Base-by-base conservation (phyloP, 2,329 filamentous ascomycete genomes). In the Periconia macrospinosa region DNA sequence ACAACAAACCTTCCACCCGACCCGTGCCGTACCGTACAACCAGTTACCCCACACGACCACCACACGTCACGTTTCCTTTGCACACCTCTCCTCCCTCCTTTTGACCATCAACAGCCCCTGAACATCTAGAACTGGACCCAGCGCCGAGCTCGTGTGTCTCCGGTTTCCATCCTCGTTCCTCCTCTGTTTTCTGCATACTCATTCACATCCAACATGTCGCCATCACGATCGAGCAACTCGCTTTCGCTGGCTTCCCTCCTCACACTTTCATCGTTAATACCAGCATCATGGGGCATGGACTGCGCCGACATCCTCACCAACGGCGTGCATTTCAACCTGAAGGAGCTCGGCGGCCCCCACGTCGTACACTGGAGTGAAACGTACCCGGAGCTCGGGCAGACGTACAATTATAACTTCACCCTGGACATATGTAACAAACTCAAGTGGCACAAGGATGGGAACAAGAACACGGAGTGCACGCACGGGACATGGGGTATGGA, bases 341-440 rank as follows among this genome's bases (percentile, higher is more conserved):
- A 78, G 23, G 73, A 79, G 58, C 81, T 92, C 8, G 79, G 76
- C 6, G 90, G 89, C 1, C 86, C 88, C 33, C 88, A 88, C 70
- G 84, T 86, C 0, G 86, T 91, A 37, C 81, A 90, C 65, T 79
- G 79, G 61, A 74, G 81, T 33, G 69, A 77, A 14, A 65, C 70
- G 6, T 69, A 76, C 18, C 53, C 70, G 9, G 67, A 66, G 8
- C 80, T 81, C 18, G 81, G 78, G 15, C 78, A 79, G 15, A 78
- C 83, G 27, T 80, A 79, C 55, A 94, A 94, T 72, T 91, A 86
- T 23, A 93, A 90, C 42, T 95, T 91, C 73, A 92, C 90, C 1
- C 70, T 95, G 53, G 89, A 95, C 65, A 80, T 95, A 46, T 96
- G 91, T 76, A 75, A 79, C 49, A 79, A 84, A 7, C 76, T 96